Percentiles rank a stretch among this genome's conserved stretches.
phyloP scores from a whole-genome alignment of 164 flowering plant species.

The Annona cherimola region DNA sequence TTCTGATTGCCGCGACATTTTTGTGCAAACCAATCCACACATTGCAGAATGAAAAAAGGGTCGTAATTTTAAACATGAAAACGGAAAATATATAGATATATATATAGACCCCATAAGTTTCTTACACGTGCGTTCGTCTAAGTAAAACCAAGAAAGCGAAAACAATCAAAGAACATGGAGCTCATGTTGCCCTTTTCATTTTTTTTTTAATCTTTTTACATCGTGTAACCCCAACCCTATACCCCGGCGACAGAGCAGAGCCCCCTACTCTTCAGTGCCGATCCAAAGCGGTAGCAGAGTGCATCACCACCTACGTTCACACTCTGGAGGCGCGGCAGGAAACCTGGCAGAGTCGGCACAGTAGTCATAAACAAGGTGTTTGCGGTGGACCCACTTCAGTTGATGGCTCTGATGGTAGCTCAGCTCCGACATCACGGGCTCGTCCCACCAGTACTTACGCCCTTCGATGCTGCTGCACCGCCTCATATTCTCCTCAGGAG shows the following conservation, averaged over 20 bases:
- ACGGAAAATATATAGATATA: no score
- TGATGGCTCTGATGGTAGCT: conserved; percentile 88
- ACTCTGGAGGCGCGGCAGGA: conserved; percentile 63
- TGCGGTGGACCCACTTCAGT: conserved; percentile 80
- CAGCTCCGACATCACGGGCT: conserved; percentile 66
- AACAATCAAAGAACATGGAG: conserved; percentile 22
- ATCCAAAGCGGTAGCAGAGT: background rate
- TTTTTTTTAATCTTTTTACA: conserved; percentile 3
- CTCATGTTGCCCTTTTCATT: conserved; percentile 13
- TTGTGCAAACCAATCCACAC: no score
- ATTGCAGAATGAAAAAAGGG: no score
- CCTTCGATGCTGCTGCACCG: conserved; percentile 42
- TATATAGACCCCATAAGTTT: no score
- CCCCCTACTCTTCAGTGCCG: background rate
- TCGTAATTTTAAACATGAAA: no score
- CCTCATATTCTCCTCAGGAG: conserved; percentile 35
- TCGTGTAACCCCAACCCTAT: background rate
- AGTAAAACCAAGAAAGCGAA: background rate
- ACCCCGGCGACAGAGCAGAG: no score
- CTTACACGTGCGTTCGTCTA: background rate
- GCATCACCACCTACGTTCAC: conserved; percentile 51
- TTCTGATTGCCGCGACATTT: no score
- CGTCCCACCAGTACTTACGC: conserved; percentile 78
- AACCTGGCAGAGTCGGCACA: conserved; percentile 70
- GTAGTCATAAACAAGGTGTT: conserved; percentile 79